Conservation (phyloP, 257 asterid species). For the Nicotiana tabacum region DNA sequence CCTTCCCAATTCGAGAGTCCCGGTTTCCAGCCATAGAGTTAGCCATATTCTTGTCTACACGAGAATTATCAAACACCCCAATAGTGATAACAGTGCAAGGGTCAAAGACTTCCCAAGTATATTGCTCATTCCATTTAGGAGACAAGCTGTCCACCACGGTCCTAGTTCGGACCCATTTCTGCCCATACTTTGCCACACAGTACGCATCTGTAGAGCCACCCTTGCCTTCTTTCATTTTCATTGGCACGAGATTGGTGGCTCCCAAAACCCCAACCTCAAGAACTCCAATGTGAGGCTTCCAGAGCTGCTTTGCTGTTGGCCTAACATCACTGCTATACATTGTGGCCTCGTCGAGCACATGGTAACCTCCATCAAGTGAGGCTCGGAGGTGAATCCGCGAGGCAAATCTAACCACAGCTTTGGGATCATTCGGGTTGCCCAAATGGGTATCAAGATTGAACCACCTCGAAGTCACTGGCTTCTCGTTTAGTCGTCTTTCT, state of each 20-base stretch:
- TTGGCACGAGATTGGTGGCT: conserved; percentile 62
- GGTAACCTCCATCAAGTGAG: conserved; percentile 83
- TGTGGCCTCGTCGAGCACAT: conserved; percentile 84
- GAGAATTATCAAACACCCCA: conserved; percentile 71
- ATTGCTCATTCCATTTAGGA: conserved; percentile 88
- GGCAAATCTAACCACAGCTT: conserved; percentile 52
- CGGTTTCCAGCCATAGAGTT: conserved; percentile 23
- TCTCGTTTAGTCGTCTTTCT: conserved; percentile 68
- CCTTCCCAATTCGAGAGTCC: conserved; percentile 73
- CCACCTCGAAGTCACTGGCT: conserved; percentile 62
- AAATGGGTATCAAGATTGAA: conserved; percentile 56
- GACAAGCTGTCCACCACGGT: conserved; percentile 75
- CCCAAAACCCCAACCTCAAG: conserved; percentile 85
- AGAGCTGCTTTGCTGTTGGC: conserved; percentile 82
- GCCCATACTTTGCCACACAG: conserved; percentile 81
- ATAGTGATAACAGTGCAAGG: conserved; percentile 86
- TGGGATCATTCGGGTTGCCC: conserved; percentile 38
- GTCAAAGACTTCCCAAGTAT: conserved; percentile 91
- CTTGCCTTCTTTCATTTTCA: conserved; percentile 78
- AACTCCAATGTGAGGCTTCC: conserved; percentile 88
- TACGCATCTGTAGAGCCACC: conserved; percentile 74
- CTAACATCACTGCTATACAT: conserved; percentile 79
- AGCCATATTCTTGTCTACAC: conserved; percentile 46
- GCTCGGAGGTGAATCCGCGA: conserved; percentile 75
- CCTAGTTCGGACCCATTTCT: conserved; percentile 78